Conservation (phyloP, 2,329 filamentous ascomycete genomes). For the Catunica adiposa region DNA sequence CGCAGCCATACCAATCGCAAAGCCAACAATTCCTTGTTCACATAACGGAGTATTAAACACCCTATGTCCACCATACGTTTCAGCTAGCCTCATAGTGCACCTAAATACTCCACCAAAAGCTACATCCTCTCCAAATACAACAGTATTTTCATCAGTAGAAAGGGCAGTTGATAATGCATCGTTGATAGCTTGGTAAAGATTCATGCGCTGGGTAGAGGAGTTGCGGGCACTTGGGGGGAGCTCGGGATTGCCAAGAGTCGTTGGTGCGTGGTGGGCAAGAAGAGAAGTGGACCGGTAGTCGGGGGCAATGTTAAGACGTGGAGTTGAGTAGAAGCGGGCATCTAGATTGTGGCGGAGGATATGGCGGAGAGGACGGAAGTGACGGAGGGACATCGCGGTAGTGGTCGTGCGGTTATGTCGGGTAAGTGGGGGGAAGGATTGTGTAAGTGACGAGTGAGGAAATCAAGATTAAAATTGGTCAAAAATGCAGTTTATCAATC, state of each 20-base stretch:
- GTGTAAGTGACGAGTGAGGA: neutral
- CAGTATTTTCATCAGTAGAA: conserved; percentile 64
- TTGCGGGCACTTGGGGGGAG: conserved; percentile 49
- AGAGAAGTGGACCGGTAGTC: conserved; percentile 74
- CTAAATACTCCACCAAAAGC: conserved; percentile 94
- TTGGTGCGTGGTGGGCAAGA: conserved; percentile 61
- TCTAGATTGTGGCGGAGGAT: no score
- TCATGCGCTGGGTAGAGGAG: conserved; percentile 68
- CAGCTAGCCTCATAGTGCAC: conserved; percentile 78
- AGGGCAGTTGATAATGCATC: conserved; percentile 72
- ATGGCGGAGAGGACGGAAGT: neutral
- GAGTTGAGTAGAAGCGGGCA: conserved; percentile 34
- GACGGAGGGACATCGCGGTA: neutral
- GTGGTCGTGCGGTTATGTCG: no score
- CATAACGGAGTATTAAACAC: conserved; percentile 94
- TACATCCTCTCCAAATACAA: conserved; percentile 93
- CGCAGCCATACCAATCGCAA: conserved; percentile 76
- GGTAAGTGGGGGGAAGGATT: neutral
- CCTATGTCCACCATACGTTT: conserved; percentile 70
- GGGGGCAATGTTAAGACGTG: conserved; percentile 64
- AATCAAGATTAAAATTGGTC: neutral
- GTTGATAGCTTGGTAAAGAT: conserved; percentile 89
- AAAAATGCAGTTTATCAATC: no score
- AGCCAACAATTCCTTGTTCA: conserved; percentile 88
- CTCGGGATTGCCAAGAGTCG: conserved; percentile 54